Conservation (phyloP, 2,329 filamentous ascomycete species). For the Fusarium luffae region DNA sequence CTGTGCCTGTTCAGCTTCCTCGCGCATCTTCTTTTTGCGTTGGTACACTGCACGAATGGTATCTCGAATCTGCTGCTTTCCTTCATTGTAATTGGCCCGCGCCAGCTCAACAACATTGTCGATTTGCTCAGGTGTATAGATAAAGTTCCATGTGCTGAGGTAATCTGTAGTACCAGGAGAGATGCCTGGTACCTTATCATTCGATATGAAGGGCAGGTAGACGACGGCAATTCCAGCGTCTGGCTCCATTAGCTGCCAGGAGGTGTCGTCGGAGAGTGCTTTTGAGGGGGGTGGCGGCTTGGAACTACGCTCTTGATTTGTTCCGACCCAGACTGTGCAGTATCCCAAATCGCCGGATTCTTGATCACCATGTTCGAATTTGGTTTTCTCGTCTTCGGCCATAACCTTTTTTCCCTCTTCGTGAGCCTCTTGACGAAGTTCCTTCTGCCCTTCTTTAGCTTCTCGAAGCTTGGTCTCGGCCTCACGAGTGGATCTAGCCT, state of each 20-base stretch:
- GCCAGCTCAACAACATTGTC: constrained; percentile 86
- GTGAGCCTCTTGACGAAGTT: constrained; percentile 42
- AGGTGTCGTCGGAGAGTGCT: constrained; percentile 69
- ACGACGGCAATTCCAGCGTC: constrained; percentile 88
- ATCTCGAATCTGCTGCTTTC: constrained; percentile 78
- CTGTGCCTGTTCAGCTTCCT: constrained; percentile 61
- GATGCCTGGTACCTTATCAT: constrained; percentile 82
- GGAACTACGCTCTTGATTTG: constrained; percentile 75
- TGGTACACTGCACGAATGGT: constrained; percentile 92
- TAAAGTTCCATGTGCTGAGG: constrained; percentile 97
- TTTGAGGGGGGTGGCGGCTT: constrained; percentile 64
- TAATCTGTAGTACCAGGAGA: constrained; percentile 86
- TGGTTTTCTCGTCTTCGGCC: constrained; percentile 47
- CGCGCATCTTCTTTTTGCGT: constrained; percentile 79
- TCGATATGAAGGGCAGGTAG: constrained; percentile 90
- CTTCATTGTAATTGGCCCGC: constrained; percentile 86
- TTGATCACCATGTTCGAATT: constrained; percentile 57
- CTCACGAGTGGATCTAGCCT: constrained; percentile 69
- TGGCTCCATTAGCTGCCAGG: constrained; percentile 75
- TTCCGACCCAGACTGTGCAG: constrained; percentile 96
- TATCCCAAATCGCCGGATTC: constrained; percentile 77
- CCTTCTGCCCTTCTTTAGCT: constrained; percentile 63
- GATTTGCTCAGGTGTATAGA: constrained; percentile 91
- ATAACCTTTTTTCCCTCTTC: constrained; percentile 42
- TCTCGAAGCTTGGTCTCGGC: constrained; percentile 71